Evolutionary conservation across 2,329 filamentous ascomycete genomes (phyloP).

Genomic region (Drechslera avenae): DNA sequence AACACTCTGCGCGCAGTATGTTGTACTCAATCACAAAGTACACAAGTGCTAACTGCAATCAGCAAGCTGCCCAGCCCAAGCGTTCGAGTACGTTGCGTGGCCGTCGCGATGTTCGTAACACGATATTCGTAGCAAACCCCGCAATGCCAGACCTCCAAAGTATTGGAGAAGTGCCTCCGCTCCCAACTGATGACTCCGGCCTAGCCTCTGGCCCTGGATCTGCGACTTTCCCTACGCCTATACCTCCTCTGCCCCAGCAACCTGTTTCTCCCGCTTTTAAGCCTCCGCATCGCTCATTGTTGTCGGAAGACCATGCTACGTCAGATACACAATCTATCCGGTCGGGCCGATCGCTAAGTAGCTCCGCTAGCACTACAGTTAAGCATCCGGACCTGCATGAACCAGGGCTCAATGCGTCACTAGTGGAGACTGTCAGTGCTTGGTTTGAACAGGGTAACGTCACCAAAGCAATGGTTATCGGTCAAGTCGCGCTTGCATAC

Average conservation of each 20-base stretch:
- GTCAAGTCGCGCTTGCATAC: conserved; percentile 87
- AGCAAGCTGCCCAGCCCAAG: conserved; percentile 61
- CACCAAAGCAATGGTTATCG: conserved; percentile 74
- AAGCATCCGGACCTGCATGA: conserved; percentile 82
- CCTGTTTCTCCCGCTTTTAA: conserved; percentile 46
- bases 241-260: conserved; percentile 35
- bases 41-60: conserved; percentile 33
- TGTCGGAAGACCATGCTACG: conserved; percentile 61
- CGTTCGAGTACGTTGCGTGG: conserved; percentile 77
- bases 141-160: conserved; percentile 46
- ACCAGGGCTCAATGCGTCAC: conserved; percentile 81
- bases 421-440: conserved; percentile 90
- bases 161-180: conserved; percentile 42
- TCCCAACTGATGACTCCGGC: conserved; percentile 32
- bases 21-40: conserved; percentile 2
- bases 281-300: conserved; percentile 37
- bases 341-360: conserved; percentile 79
- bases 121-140: conserved; percentile 72
- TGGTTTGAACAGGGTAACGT: conserved; percentile 76
- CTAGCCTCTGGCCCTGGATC: conserved; percentile 16
- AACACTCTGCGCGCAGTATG: conserved; percentile 68
- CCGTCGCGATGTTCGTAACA: conserved; percentile 88
- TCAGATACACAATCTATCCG: conserved; percentile 92
- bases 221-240: conserved; percentile 27
- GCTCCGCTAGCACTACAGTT: conserved; percentile 63